Conservation (phyloP, 768 basidiomycete species). For the Dictyophora rubrovolvata region DNA sequence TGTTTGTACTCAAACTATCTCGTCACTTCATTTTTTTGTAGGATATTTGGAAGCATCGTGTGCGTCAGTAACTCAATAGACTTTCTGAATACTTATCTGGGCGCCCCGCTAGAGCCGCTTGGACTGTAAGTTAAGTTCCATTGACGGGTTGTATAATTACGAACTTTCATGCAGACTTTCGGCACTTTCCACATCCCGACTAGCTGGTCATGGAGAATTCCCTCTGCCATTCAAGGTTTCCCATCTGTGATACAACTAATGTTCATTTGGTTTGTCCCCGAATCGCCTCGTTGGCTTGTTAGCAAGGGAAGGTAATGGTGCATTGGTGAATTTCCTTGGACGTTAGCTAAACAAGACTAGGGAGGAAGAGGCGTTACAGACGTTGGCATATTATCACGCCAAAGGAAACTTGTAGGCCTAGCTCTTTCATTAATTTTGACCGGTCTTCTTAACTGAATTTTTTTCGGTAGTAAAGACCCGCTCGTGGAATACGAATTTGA, state of each 20-base stretch:
- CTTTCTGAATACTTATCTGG: neutral
- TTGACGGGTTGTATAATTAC: slow-evolving; percentile 20
- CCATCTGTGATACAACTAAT: slow-evolving; percentile 22
- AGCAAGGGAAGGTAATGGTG: slow-evolving; percentile 19
- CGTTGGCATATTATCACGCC: slow-evolving; percentile 32
- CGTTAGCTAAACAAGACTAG: slow-evolving; percentile 15
- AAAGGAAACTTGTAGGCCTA: slow-evolving; percentile 22
- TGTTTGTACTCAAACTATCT: neutral
- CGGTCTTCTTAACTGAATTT: neutral
- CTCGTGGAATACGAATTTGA: slow-evolving; percentile 51
- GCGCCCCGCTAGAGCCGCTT: neutral
- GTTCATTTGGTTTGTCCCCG: slow-evolving; percentile 27
- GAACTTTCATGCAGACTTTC: slow-evolving; percentile 36
- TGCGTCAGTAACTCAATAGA: neutral
- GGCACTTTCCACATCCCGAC: slow-evolving; percentile 50
- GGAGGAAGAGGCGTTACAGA: slow-evolving; percentile 33
- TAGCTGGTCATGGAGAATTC: slow-evolving; percentile 26
- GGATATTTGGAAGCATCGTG: slow-evolving; percentile 37
- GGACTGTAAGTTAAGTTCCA: neutral
- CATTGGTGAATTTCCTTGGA: neutral
- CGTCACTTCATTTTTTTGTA: neutral
- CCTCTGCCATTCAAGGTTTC: slow-evolving; percentile 22
- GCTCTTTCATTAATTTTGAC: neutral
- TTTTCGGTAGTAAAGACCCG: slow-evolving; percentile 30
- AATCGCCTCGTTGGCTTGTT: slow-evolving; percentile 31